Conservation (phyloP, 768 basidiomycete species). For the Austroboletus eburneus region DNA sequence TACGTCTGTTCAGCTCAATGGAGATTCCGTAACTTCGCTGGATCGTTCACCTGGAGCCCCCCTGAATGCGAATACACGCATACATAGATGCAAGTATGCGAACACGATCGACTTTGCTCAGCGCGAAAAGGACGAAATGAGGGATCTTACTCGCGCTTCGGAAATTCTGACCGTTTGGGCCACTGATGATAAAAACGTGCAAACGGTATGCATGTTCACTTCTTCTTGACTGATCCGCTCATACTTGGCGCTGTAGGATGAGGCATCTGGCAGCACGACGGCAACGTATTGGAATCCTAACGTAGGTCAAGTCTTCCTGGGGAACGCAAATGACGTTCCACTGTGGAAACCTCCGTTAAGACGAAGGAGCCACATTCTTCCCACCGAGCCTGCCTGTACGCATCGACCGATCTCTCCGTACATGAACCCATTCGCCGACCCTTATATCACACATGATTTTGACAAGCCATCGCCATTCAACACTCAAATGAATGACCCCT, state of each 20-base stretch:
- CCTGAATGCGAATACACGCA: slow-evolving; percentile 8
- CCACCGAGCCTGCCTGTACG: not conserved
- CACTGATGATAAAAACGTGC: slow-evolving; percentile 9
- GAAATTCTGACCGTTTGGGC: slow-evolving; percentile 60
- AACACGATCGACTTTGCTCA: slow-evolving; percentile 80
- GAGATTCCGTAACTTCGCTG: not conserved
- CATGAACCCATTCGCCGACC: slow-evolving; percentile 16
- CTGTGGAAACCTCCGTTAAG: slow-evolving; percentile 28
- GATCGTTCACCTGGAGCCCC: not conserved
- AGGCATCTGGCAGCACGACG: slow-evolving; percentile 31
- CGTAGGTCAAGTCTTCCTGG: slow-evolving; percentile 71
- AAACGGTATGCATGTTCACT: slow-evolving; percentile 5
- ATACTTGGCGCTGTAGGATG: slow-evolving; percentile 15
- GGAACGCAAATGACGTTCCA: slow-evolving; percentile 82
- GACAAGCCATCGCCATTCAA: slow-evolving; percentile 33
- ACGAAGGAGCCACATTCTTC: slow-evolving; percentile 8
- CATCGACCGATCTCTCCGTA: slow-evolving; percentile 6
- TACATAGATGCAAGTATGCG: slow-evolving; percentile 29
- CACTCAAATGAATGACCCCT: slow-evolving; percentile 38
- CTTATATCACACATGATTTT: slow-evolving; percentile 8
- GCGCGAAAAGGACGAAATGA: slow-evolving; percentile 87
- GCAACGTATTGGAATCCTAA: slow-evolving; percentile 49
- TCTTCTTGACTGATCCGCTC: not conserved
- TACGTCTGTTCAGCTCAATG: not conserved
- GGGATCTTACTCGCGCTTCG: slow-evolving; percentile 76